Evolutionary conservation across 805 yeast species (phyloP), one percentile per base, ranked within the genome.

Genomic region (Sugiyamaella qingdaonensis): DNA sequence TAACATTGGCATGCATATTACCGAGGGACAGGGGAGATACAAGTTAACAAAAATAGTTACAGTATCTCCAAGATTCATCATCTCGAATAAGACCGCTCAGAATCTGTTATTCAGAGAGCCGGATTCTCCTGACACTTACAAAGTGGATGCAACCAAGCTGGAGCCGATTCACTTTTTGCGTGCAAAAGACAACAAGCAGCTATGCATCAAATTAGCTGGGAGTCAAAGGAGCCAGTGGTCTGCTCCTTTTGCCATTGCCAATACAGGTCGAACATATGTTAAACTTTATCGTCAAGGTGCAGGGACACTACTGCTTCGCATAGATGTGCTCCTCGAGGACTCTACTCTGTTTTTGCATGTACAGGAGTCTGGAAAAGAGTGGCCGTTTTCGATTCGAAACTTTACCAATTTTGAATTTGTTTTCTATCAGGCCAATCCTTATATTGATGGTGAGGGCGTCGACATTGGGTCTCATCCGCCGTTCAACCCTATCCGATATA

Each of bases 341-440:
- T 90, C 96, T 0, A 81, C 96, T 0, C 72, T 95, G 16, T 91
- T 89, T 62, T 78, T 94, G 46, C 85, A 84, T 58, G 67, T 92
- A 35, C 78, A 78, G 41, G 83, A 83, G 64, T 94, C 95, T 1
- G 80, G 81, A 34, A 78, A 82, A 55, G 74, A 78, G 54, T 94
- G 99, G 99, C 99, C 99, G 10, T 94, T 73, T 65, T 88, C 97
- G 0, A 84, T 94, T 41, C 74, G 97, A 56, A 94, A 94, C 66
- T 91, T 89, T 69, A 88, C 94, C 65, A 88, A 88, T 56, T 71
- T 79, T n/a, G 96, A 89, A 60, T 89, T 92, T 63, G 78, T 83
- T 48, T 81, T 95, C 58, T 92, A 85, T 66, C 99, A 94, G 65
- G 78, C 86, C 48, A 87, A 91, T 69, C 96, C 97, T 0, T 66